Evolutionary conservation across 2,329 filamentous ascomycete species (phyloP).

Genomic region (Ambrosiella xylebori): DNA sequence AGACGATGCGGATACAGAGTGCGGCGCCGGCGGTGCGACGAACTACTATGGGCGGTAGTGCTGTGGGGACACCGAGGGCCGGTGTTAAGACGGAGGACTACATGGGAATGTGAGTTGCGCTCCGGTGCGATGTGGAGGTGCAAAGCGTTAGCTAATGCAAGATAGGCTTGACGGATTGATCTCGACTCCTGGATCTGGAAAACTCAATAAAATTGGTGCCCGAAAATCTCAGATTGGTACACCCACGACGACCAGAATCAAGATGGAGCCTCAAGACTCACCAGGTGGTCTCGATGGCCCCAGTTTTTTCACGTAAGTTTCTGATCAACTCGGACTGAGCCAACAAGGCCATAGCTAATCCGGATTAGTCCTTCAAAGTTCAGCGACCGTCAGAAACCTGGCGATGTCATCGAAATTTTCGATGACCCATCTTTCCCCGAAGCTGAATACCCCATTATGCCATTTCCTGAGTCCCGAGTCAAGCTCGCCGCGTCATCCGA

Average conservation of each 20-base stretch:
- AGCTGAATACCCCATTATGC: constrained; percentile 52
- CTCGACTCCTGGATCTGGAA: constrained; percentile 31
- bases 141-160: background rate
- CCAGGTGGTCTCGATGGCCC: background rate
- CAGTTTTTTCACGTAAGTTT: constrained; percentile 5
- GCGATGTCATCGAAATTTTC: constrained; percentile 67
- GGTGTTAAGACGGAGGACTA: constrained; percentile 45
- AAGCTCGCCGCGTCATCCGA: constrained; percentile 76
- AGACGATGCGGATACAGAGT: constrained; percentile 40
- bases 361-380: constrained; percentile 43
- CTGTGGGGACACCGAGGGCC: constrained; percentile 45
- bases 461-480: constrained; percentile 59
- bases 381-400: constrained; percentile 57
- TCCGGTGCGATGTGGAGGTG: background rate
- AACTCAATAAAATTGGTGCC: constrained; percentile 16
- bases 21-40: background rate
- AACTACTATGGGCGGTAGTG: constrained; percentile 30
- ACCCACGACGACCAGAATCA: constrained; percentile 30
- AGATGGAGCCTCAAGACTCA: constrained; percentile 24
- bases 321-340: background rate
- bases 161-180: constrained; percentile 43
- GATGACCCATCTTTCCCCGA: constrained; percentile 42
- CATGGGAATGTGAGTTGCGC: constrained; percentile 50
- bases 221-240: constrained; percentile 27
- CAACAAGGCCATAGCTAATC: background rate